phyloP scores from a whole-genome alignment of 768 basidiomycete genomes.

The Leccinum longicurvipes region DNA sequence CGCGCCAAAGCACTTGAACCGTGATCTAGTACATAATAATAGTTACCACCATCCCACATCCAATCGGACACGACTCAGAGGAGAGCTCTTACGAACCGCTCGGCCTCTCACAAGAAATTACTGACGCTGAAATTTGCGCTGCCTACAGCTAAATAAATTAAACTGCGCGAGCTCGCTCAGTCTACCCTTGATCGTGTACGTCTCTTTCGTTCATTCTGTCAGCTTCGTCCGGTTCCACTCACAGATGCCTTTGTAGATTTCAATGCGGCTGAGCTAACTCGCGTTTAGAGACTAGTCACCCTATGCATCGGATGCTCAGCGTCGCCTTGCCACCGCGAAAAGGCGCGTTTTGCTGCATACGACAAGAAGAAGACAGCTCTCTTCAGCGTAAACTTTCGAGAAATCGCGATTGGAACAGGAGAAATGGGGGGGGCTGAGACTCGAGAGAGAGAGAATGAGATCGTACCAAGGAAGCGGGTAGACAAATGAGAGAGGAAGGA shows the following conservation, averaged over 20 bases:
- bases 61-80: too few relatives aligned
- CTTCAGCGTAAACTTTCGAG: slow-evolving; percentile 72
- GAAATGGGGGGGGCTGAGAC: slow-evolving; percentile 48
- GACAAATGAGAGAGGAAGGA: slow-evolving; percentile 63
- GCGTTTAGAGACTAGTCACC: too few relatives aligned
- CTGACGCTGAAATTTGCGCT: slow-evolving; percentile 74
- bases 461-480: slow-evolving; percentile 71
- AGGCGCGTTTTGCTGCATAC: slow-evolving; percentile 62
- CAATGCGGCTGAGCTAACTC: too few relatives aligned
- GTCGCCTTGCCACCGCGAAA: slow-evolving; percentile 68
- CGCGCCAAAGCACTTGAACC: too few relatives aligned
- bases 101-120: slow-evolving; percentile 56
- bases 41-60: too few relatives aligned
- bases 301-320: slow-evolving; percentile 67
- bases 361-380: slow-evolving; percentile 72
- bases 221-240: too few relatives aligned
- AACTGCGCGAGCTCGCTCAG: slow-evolving; percentile 71
- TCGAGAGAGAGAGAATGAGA: slow-evolving; percentile 65
- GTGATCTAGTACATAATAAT: too few relatives aligned
- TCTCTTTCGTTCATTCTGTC: too few relatives aligned
- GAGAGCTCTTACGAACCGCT: slow-evolving; percentile 73
- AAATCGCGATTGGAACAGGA: slow-evolving; percentile 62
- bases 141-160: too few relatives aligned
- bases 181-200: too few relatives aligned
- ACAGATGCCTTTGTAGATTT: too few relatives aligned